Percentiles rank a stretch among this genome's conserved stretches.
Conservation (phyloP, 352 stramenopile species). For the Phytophthora citrophthora region DNA sequence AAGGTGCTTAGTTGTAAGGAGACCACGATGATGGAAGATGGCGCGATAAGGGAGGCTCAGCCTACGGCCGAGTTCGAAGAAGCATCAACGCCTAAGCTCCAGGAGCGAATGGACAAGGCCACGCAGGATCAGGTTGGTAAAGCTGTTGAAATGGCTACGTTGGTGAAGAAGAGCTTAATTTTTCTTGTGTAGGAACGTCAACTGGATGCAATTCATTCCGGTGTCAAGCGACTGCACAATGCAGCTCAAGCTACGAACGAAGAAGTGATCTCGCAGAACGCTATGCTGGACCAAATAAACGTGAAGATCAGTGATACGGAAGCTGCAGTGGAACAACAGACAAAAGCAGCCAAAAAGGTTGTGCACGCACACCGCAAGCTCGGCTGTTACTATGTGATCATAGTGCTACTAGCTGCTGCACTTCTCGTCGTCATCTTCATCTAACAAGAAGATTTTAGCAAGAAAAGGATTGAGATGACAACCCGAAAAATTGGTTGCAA, state of each 20-base stretch:
- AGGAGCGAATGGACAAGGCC: conserved; percentile 57
- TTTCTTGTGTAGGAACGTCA: conserved; percentile 51
- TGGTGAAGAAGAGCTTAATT: conserved; percentile 1
- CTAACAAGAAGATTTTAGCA: conserved; percentile 25
- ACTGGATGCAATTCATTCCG: conserved; percentile 60
- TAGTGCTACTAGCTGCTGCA: conserved; percentile 49
- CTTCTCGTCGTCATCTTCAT: conserved; percentile 65
- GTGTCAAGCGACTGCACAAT: conserved; percentile 58
- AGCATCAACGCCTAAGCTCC: conserved; percentile 51
- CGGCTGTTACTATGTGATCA: conserved; percentile 66
- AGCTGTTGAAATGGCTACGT: neutral
- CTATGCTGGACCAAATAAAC: conserved; percentile 62
- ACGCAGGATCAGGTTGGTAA: conserved; percentile 46
- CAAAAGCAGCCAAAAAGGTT: conserved; percentile 59
- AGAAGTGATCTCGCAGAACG: conserved; percentile 65
- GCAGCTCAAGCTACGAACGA: conserved; percentile 64
- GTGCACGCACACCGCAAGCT: conserved; percentile 50
- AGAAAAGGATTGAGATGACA: conserved; percentile 8
- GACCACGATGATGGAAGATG: conserved; percentile 32
- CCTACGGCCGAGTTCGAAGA: conserved; percentile 51
- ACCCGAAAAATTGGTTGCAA: conserved; percentile 1
- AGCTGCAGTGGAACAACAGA: conserved; percentile 53
- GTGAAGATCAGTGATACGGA: conserved; percentile 54
- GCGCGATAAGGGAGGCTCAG: conserved; percentile 24
- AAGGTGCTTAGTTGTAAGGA: neutral